phyloP scores from a whole-genome alignment of 441 rosid species.

The Arabidopsis hybrid region DNA sequence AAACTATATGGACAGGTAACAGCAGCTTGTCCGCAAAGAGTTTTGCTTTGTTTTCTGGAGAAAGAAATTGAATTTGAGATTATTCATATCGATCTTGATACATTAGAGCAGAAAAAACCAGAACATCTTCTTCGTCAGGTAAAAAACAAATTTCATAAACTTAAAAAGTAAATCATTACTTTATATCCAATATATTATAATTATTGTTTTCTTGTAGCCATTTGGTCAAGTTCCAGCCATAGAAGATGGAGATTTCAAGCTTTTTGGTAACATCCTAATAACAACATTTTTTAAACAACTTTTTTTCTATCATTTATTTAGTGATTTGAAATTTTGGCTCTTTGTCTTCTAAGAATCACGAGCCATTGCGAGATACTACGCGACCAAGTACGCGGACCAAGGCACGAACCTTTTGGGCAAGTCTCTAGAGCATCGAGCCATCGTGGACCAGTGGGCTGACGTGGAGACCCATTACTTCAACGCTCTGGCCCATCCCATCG shows the following conservation, averaged over 20 bases:
- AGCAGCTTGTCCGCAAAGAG: conserved; percentile 70
- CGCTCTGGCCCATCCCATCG: conserved; percentile 51
- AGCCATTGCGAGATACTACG: conserved; percentile 77
- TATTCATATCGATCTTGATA: conserved; percentile 51
- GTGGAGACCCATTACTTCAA: conserved; percentile 77
- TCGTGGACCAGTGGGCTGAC: conserved; percentile 77
- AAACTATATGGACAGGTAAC: conserved; percentile 57
- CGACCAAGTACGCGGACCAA: conserved; percentile 59
- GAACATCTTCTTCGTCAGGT: conserved; percentile 67
- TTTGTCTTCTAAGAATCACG: conserved; percentile 49
- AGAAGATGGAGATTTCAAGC: conserved; percentile 69
- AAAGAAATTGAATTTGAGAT: conserved; percentile 61
- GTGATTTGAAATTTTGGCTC: neutral
- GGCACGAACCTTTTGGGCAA: conserved; percentile 66
- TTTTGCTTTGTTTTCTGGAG: conserved; percentile 65
- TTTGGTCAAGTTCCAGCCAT: conserved; percentile 75
- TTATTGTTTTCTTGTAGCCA: conserved; percentile 48
- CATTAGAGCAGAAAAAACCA: conserved; percentile 56
- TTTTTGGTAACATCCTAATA: conserved; percentile 50
- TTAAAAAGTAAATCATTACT: neutral
- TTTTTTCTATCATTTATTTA: neutral
- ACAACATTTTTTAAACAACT: neutral
- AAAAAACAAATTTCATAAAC: too few species aligned
- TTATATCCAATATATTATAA: neutral
- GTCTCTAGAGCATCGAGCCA: conserved; percentile 64